Conservation (phyloP, 768 basidiomycete species). For the Boletus bicolor region DNA sequence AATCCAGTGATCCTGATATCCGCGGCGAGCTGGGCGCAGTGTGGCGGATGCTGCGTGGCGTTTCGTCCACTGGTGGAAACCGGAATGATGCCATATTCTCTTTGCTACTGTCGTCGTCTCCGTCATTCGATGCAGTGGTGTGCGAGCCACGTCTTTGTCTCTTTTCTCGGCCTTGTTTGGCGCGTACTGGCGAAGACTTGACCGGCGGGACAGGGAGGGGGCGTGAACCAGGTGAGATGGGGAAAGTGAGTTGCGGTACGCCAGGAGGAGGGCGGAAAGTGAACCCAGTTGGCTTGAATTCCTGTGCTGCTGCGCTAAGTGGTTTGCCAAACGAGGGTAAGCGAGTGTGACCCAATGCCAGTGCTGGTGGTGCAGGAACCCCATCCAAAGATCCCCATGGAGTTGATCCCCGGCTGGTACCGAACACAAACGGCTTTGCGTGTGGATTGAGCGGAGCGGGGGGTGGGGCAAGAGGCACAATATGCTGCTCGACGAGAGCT, state of each 20-base stretch:
- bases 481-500: slow-evolving; percentile 32
- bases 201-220: slow-evolving; percentile 40
- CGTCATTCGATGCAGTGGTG: slow-evolving; percentile 26
- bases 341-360: slow-evolving; percentile 35
- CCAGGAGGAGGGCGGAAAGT: slow-evolving; percentile 72
- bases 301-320: slow-evolving; percentile 75
- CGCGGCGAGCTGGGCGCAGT: slow-evolving; percentile 41
- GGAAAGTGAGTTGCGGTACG: slow-evolving; percentile 52
- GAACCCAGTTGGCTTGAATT: slow-evolving; percentile 77
- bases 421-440: slow-evolving; percentile 85
- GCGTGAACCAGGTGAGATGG: slow-evolving; percentile 31
- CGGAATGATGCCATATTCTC: slow-evolving; percentile 73
- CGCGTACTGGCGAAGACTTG: slow-evolving; percentile 22
- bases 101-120: slow-evolving; percentile 48
- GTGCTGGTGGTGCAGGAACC: slow-evolving; percentile 36
- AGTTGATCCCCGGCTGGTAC: slow-evolving; percentile 37
- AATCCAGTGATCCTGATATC: slow-evolving; percentile 25
- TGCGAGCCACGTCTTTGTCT: slow-evolving; percentile 59
- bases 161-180: slow-evolving; percentile 76
- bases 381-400: slow-evolving; percentile 33
- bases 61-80: slow-evolving; percentile 59
- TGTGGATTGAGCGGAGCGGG: slow-evolving; percentile 60
- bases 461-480: slow-evolving; percentile 17
- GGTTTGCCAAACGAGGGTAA: slow-evolving; percentile 55
- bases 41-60: slow-evolving; percentile 48